Evolutionary conservation across 352 stramenopile genomes (phyloP).

Genomic region (Phytophthora uliginosa): DNA sequence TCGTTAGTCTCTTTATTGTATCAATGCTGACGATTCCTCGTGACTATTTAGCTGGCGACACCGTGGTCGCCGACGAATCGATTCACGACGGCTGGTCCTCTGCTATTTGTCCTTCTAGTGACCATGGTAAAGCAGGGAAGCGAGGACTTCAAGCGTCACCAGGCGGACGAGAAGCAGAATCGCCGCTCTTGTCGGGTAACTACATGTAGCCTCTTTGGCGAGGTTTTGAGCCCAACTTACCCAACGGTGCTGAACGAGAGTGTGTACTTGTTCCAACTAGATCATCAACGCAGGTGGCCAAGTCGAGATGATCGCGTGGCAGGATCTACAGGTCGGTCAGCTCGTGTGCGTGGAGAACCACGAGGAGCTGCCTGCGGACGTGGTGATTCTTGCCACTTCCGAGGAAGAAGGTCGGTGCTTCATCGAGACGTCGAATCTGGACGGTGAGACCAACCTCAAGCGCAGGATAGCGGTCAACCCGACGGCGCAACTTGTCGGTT

Average conservation of each 20-base stretch:
- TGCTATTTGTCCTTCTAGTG: constrained; percentile 80
- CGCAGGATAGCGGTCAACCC: constrained; percentile 58
- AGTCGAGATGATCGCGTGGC: constrained; percentile 67
- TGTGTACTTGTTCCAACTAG: constrained; percentile 22
- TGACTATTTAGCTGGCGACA: constrained; percentile 53
- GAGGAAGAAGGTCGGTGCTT: constrained; percentile 81
- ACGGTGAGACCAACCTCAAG: constrained; percentile 94
- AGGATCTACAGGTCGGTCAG: constrained; percentile 82
- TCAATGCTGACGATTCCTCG: background rate
- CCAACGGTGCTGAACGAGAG: background rate
- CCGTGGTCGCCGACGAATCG: constrained; percentile 75
- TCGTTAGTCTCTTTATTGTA: background rate
- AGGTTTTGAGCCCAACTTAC: too few relatives aligned
- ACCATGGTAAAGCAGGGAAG: constrained; percentile 82
- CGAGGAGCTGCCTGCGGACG: constrained; percentile 90
- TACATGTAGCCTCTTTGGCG: background rate
- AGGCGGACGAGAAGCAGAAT: constrained; percentile 76
- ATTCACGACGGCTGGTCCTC: constrained; percentile 76
- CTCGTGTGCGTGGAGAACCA: constrained; percentile 83
- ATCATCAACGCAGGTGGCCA: constrained; percentile 56
- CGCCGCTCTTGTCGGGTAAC: constrained; percentile 56
- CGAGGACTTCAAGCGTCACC: constrained; percentile 78
- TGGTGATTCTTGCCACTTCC: constrained; percentile 86
- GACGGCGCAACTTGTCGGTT: constrained; percentile 46
- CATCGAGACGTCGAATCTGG: constrained; percentile 89